phyloP scores from a whole-genome alignment of 179 eudicot genomes.

The Gypsophila paniculata region DNA sequence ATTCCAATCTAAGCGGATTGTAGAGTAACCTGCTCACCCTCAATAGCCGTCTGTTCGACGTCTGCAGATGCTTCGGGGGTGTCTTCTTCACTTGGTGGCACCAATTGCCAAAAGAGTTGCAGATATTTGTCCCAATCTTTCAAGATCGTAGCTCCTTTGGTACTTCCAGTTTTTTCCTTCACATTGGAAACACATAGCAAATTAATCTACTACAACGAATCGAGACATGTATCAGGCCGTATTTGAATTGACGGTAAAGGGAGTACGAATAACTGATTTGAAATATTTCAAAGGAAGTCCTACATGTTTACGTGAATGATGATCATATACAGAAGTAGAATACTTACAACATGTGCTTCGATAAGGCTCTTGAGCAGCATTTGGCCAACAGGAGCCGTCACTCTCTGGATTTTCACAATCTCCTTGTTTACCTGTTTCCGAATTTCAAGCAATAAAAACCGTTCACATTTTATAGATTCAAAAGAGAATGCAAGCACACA shows the following conservation, averaged over 20 bases:
- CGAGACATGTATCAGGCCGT: neutral
- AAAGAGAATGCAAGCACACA: neutral
- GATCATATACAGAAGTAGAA: too few relatives aligned
- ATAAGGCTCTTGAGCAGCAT: slow-evolving; percentile 92
- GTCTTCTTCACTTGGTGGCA: slow-evolving; percentile 99
- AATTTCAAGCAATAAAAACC: slow-evolving; percentile 8
- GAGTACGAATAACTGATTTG: too few relatives aligned
- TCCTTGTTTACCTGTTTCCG: slow-evolving; percentile 80
- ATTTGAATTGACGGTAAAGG: neutral
- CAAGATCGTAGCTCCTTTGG: slow-evolving; percentile 72
- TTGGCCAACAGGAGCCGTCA: slow-evolving; percentile 92
- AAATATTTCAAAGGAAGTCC: neutral
- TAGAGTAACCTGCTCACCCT: slow-evolving; percentile 48
- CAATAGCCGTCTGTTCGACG: slow-evolving; percentile 48
- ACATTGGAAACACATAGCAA: slow-evolving; percentile 10
- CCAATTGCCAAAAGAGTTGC: slow-evolving; percentile 91
- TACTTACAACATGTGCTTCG: slow-evolving; percentile 94
- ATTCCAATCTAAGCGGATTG: slow-evolving; percentile 45
- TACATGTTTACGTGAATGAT: too few relatives aligned
- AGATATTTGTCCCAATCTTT: slow-evolving; percentile 94
- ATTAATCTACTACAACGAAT: slow-evolving; percentile 1
- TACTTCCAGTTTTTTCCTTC: slow-evolving; percentile 93
- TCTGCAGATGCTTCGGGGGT: slow-evolving; percentile 94
- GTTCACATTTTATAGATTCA: neutral
- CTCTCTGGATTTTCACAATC: slow-evolving; percentile 96